A percentile compares a stretch with the other conserved stretches of the same genome.
These are phyloP conservation scores for Cyanodermella asteris DNA, from an alignment of 2,329 filamentous ascomycete genomes.

Conservation along the genomic window DNA sequence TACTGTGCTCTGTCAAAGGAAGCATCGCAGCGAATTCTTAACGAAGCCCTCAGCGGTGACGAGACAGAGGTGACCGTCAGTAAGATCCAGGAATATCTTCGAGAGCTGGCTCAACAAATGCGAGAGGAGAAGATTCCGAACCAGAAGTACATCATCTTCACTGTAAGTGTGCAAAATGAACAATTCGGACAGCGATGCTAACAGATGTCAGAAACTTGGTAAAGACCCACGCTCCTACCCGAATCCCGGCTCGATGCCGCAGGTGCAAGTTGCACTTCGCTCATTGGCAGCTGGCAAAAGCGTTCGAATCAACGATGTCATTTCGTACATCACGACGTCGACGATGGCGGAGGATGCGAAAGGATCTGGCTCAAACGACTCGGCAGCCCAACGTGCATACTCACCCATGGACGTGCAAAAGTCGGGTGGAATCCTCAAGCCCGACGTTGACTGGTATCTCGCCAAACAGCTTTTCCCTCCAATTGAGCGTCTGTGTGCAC, in stretches of 20 bases:
- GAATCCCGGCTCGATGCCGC: slow-evolving; percentile 85
- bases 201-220: slow-evolving; percentile 48
- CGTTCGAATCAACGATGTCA: slow-evolving; percentile 83
- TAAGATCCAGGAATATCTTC: slow-evolving; percentile 81
- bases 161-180: slow-evolving; percentile 21
- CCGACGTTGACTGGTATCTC: slow-evolving; percentile 94
- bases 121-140: slow-evolving; percentile 51
- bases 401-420: slow-evolving; percentile 70
- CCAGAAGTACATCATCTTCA: slow-evolving; percentile 92
- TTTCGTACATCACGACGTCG: slow-evolving; percentile 76
- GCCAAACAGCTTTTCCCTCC: slow-evolving; percentile 97
- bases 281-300: slow-evolving; percentile 71
- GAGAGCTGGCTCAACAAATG: slow-evolving; percentile 70
- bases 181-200: slow-evolving; percentile 2
- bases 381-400: slow-evolving; percentile 71
- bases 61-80: slow-evolving; percentile 73
- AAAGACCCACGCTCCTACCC: slow-evolving; percentile 87
- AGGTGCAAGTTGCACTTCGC: slow-evolving; percentile 82
- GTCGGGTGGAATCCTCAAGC: slow-evolving; percentile 48
- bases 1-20: slow-evolving; percentile 94
- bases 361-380: slow-evolving; percentile 33
- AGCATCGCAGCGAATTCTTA: slow-evolving; percentile 70
- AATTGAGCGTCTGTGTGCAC: slow-evolving; percentile 90
- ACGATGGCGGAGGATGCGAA: slow-evolving; percentile 40
- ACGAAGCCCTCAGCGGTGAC: slow-evolving; percentile 84